Base-by-base conservation (phyloP, 1,139 yeast species). In the Diutina ranongensis region DNA sequence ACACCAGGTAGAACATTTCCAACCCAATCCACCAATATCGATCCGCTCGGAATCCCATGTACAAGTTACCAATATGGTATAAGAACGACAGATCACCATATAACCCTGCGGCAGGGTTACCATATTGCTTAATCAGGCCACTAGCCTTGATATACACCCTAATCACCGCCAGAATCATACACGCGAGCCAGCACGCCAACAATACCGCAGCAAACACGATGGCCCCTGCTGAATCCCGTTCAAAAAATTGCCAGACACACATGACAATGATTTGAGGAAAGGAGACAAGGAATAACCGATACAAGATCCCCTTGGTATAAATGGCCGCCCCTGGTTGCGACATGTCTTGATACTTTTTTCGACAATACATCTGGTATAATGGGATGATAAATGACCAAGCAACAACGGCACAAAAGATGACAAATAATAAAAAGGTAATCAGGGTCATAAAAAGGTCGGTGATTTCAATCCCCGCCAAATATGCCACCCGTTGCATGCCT, bases 401-500 rank as follows among this genome's bases (percentile, higher is more conserved):
- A 25, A 83, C 73, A 47, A 86, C 68, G 56, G 88, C 68, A 22
- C 84, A 75, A 53, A 88, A 80, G 18, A 86, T 80, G 56, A 89
- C 78, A 61, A 92, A 82, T 32, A 89, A 62, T 59, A 88, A 82
- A 60, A 89, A 87, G 13, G 83, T 80, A 44, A 88, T 76, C 49
- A 94, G 88, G 0, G 98, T 92, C 66, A 89, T 69, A 62, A 89
- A 94, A 49, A 94, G 63, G 57, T 79, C 80, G 21, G 97, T 83
- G 54, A 87, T 72, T 64, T 92, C 98, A 55, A 92, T 88, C 36
- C 77, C 76, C 9, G 96, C 87, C 54, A 82, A 67, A 60, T 71
- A 92, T 0, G 97, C 81, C 8, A 89, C 96, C 64, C 98, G 80
- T 63, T 87, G 88, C 52, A 94, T 81, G 52, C 98, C 98, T 60